Evolutionary conservation across 169 alveolate species (phyloP), one percentile per base, ranked within the genome.

Genomic region (Cryptosporidium canis): DNA sequence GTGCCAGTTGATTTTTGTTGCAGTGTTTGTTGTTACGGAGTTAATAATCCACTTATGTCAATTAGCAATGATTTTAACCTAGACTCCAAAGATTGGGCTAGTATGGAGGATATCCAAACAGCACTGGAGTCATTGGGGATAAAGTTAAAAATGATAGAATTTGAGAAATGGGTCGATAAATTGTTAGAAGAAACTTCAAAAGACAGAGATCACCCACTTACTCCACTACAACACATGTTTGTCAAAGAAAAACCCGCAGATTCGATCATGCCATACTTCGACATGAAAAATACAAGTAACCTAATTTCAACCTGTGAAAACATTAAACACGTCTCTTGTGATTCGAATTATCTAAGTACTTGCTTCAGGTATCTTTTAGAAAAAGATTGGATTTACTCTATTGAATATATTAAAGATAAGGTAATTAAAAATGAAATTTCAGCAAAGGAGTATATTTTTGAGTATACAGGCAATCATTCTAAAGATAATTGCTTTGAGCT

Each of bases 141-240:
- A 1, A 43, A 77, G 11, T 24, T 77, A 29, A 58, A 58, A 41
- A 39, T 77, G 65, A 48, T 77, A 24, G 64, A 65, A 14, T 77
- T 77, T 77, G 87, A 77, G 18, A 33, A 77, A 14, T 77, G 87
- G 87, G 43, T 31, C 14, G 72, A 77, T 2, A 31, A 39, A n/a
- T 18, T 77, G 21, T 21, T 27, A 8, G 37, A 41, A 4, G 72
- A 61, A 44, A 77, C 72, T 8, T 58, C 77, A 4, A 37, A 39
- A 77, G 45, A 77, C 18, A 77, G 12, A 77, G 44, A 58, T 58
- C 70, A 77, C 39, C 87, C 87, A 21, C 64, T 77, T 24, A 41
- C 77, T 9, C 87, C 87, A 24, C 47, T 77, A 24, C 87, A 77
- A 31, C 87, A 77, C 47, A 77, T 77, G 87, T 77, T 77, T 61